Percentiles rank a stretch among this genome's conserved stretches.
Conservation (phyloP, 1,284 basidiomycete genomes). For the Cutaneotrichosporon sp. region DNA sequence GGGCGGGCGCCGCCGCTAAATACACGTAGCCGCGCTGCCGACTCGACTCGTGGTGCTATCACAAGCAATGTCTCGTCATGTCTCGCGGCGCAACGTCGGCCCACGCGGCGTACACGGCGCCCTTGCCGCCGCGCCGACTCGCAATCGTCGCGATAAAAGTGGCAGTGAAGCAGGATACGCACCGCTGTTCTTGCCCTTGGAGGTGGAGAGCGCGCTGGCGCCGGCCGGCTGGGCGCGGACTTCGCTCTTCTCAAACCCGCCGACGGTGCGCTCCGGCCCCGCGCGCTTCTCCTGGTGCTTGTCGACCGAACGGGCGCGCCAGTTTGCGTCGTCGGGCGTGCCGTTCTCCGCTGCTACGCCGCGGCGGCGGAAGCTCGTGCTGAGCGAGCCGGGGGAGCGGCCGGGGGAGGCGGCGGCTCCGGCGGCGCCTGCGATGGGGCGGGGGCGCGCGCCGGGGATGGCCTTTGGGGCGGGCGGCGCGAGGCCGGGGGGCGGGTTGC, state of each 20-base stretch:
- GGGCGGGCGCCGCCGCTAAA: too few relatives aligned
- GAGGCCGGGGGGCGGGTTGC: background rate
- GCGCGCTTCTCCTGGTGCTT: constrained; percentile 12
- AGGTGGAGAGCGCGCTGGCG: constrained; percentile 19
- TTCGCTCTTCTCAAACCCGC: constrained; percentile 42
- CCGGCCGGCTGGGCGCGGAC: constrained; percentile 20
- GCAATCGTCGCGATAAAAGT: too few relatives aligned
- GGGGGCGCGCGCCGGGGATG: constrained; percentile 40
- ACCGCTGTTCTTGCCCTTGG: constrained; percentile 23
- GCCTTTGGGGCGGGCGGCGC: constrained; percentile 22
- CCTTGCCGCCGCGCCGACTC: too few relatives aligned
- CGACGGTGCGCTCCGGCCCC: constrained; percentile 40
- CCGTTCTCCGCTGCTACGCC: constrained; percentile 15
- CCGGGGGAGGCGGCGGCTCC: constrained; percentile 14
- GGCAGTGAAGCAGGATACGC: too few relatives aligned
- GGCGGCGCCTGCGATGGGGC: constrained; percentile 32
- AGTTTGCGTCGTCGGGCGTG: constrained; percentile 30
- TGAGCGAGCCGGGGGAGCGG: constrained; percentile 6
- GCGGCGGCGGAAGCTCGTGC: constrained; percentile 15
- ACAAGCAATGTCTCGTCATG: too few relatives aligned
- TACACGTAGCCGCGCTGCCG: too few relatives aligned
- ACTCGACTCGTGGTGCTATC: too few relatives aligned
- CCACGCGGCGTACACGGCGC: too few relatives aligned
- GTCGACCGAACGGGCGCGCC: constrained; percentile 26
- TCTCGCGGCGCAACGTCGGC: too few relatives aligned